Evolutionary conservation across 352 stramenopile species (phyloP), one percentile per base, ranked within the genome.

Genomic region (Blastocystis sp.): DNA sequence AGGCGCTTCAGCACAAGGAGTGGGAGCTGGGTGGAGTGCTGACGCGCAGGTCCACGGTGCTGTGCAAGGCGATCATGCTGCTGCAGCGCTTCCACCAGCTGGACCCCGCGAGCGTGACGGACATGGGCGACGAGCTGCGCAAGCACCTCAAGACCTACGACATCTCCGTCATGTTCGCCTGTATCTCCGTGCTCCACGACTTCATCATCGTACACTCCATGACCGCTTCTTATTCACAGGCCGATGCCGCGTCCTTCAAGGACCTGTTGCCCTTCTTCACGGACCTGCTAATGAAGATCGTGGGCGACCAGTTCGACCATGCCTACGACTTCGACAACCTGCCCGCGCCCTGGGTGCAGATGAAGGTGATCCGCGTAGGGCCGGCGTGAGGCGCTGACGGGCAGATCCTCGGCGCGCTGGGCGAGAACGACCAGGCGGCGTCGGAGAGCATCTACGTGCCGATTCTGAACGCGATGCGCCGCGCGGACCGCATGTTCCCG

Each of bases 361-460:
- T 87, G 77, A 87, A 87, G 65, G 45, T 87, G 43, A 74, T 87
- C 45, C 62, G 77, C 48, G 77, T 87, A 43, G 17, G 48, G 4
- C 7, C 0, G 19, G 34, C 1, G n/a, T 17, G 38, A 17, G 34
- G 19, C 19, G 3, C 71, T 28, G 2, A 99, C 91, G 97, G 98
- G 86, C 92, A 93, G 89, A 96, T 99, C 84, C 91, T 99, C 41
- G 95, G 94, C 60, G 89, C 98, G 40, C 91, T 99, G 62, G 97
- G 97, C 60, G 93, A 97, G 77, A 94, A 93, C 2, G 94, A 97
- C 89, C 94, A 97, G 89, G 90, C 93, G 66, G 95, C 95, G 0
- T 97, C 93, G 80, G 95, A 98, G 90, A 95, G 95, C 67, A 99
- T 99, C 95, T 99, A 99, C 92, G 96, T 99, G 92, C 96, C 99